These are phyloP conservation scores for Dendrostoma leiphaemia DNA, from an alignment of 2,329 filamentous ascomycete species.

Conservation along the genomic window DNA sequence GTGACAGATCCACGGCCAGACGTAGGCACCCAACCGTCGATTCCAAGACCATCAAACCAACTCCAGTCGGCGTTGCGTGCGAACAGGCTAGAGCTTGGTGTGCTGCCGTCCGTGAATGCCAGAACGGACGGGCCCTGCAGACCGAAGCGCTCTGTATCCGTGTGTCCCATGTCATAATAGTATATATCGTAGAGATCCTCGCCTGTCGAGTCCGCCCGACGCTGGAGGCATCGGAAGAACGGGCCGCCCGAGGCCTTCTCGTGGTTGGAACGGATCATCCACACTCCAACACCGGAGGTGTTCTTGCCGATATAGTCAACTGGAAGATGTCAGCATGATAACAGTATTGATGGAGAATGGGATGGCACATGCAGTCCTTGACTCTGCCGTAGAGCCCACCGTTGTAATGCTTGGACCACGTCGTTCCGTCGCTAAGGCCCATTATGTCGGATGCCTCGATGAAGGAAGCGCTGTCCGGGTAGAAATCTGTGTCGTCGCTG, in stretches of 20 bases:
- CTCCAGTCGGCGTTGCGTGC: conserved; percentile 34
- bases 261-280: conserved; percentile 37
- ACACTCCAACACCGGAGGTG: conserved; percentile 34
- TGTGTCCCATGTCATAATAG: conserved; percentile 42
- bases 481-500: conserved; percentile 24
- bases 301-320: conserved; percentile 38
- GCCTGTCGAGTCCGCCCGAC: conserved; percentile 32
- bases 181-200: conserved; percentile 42
- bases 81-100: conserved; percentile 35
- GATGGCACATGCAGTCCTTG: conserved; percentile 26
- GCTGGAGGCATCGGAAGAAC: conserved; percentile 38
- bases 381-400: conserved; percentile 36
- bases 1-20: conserved; percentile 28
- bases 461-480: conserved; percentile 31
- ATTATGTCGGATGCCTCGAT: conserved; percentile 33
- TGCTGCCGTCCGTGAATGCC: conserved; percentile 35
- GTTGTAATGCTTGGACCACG: conserved; percentile 39
- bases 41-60: conserved; percentile 31
- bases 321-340: conserved; percentile 10
- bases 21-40: conserved; percentile 31
- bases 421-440: conserved; percentile 28
- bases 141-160: conserved; percentile 38
- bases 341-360: too few relatives aligned
- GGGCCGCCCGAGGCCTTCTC: conserved; percentile 39
- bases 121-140: conserved; percentile 40